phyloP scores from a whole-genome alignment of 2,329 filamentous ascomycete genomes.

The Juglanconis juglandina region DNA sequence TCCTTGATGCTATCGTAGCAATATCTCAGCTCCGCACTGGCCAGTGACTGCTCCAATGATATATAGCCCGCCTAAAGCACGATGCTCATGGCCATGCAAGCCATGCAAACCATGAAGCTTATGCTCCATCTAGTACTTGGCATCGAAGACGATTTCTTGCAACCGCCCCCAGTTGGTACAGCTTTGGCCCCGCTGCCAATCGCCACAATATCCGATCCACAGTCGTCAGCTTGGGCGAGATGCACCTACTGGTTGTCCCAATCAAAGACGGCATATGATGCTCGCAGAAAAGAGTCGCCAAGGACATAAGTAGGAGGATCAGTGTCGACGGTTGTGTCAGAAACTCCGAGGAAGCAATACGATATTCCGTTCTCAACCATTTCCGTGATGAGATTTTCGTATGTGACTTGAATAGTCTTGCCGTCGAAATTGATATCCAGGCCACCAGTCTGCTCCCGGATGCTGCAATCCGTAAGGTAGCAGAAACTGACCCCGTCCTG shows the following conservation, averaged over 20 bases:
- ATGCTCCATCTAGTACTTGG: background rate
- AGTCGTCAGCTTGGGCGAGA: slow-evolving; percentile 8
- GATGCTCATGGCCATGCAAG: background rate
- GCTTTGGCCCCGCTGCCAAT: background rate
- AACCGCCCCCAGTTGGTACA: slow-evolving; percentile 4
- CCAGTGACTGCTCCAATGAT: background rate
- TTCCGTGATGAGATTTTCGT: slow-evolving; percentile 14
- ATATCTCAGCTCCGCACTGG: too few species aligned
- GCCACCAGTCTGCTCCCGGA: slow-evolving; percentile 11
- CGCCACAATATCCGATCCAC: slow-evolving; percentile 1
- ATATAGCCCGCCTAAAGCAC: background rate
- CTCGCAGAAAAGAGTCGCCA: background rate
- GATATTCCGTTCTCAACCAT: background rate
- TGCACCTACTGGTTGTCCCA: slow-evolving; percentile 13
- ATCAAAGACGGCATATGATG: slow-evolving; percentile 10
- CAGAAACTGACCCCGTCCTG: background rate
- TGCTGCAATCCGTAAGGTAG: slow-evolving; percentile 7
- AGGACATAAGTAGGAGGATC: slow-evolving; percentile 2
- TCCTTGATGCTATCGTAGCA: too few species aligned
- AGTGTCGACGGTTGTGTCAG: background rate
- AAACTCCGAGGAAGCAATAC: background rate
- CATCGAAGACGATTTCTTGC: slow-evolving; percentile 3
- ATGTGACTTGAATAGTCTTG: slow-evolving; percentile 15
- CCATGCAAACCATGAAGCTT: background rate
- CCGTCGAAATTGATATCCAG: slow-evolving; percentile 13